Conservation (phyloP, 1,139 yeast genomes). For the Magnusiomyces fungicola region DNA sequence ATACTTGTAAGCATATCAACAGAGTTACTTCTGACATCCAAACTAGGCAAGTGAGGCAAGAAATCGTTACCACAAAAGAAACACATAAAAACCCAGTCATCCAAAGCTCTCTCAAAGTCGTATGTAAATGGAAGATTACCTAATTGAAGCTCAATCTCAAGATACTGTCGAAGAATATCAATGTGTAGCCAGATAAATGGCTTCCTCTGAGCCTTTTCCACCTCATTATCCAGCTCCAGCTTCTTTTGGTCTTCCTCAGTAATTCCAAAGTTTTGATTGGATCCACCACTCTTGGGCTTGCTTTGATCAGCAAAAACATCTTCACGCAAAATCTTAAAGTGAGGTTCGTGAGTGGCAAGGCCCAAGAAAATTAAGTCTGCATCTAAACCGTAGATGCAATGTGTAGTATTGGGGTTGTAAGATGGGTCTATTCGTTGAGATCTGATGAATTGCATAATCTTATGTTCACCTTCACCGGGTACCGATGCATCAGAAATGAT, state of each 20-base stretch:
- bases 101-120: constrained; percentile 91
- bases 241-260: constrained; percentile 29
- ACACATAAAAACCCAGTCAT: constrained; percentile 99
- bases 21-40: constrained; percentile 92
- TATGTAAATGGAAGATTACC: constrained; percentile 66
- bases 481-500: constrained; percentile 92
- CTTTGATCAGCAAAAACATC: constrained; percentile 82
- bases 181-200: constrained; percentile 95
- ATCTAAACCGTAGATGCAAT: constrained; percentile 95
- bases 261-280: constrained; percentile 17
- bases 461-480: constrained; percentile 99
- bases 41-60: constrained; percentile 89
- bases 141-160: constrained; percentile 67
- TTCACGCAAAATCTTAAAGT: constrained; percentile 87
- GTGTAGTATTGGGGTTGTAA: constrained; percentile 81
- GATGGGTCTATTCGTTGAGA: constrained; percentile 65
- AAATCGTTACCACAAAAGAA: constrained; percentile 98
- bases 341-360: constrained; percentile 96
- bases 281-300: constrained; percentile 35
- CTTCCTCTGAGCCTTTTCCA: constrained; percentile 56
- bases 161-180: constrained; percentile 78
- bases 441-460: constrained; percentile 91
- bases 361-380: constrained; percentile 97
- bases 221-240: constrained; percentile 46
- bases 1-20: constrained; percentile 72